phyloP scores from a whole-genome alignment of 1,284 basidiomycete species.

The Cutaneotrichosporon cavernicola region DNA sequence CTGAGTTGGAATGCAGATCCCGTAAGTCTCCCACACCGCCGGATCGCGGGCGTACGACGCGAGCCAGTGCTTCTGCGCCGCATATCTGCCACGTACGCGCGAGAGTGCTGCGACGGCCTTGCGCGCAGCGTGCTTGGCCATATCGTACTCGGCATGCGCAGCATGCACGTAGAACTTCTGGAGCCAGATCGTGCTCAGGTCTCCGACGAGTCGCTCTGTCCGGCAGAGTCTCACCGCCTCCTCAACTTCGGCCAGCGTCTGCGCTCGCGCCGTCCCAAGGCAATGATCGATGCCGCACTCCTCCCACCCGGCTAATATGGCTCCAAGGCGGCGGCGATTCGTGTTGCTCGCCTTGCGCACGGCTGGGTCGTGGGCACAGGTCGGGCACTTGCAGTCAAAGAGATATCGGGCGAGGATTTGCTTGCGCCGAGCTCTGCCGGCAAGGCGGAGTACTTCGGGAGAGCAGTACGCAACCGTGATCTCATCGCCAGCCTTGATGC shows the following conservation, averaged over 20 bases:
- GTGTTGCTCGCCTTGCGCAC: background rate
- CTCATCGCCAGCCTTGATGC: background rate
- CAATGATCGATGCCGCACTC: background rate
- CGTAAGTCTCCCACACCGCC: background rate
- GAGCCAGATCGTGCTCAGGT: background rate
- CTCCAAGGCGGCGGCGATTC: background rate
- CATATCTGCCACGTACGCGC: background rate
- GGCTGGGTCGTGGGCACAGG: background rate
- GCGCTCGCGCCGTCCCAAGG: background rate
- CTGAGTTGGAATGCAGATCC: background rate
- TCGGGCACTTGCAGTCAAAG: background rate
- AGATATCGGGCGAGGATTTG: background rate
- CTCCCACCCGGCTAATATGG: background rate
- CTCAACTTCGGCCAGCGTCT: background rate
- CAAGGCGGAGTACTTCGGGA: background rate
- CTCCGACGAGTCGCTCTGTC: background rate
- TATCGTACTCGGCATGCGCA: background rate
- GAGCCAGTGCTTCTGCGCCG: background rate
- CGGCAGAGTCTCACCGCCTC: background rate
- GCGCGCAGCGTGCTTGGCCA: background rate
- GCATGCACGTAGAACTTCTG: constrained; percentile 4
- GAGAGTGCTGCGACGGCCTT: background rate
- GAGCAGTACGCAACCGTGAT: background rate
- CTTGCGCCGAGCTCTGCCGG: background rate
- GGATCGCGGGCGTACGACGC: background rate